phyloP scores from a whole-genome alignment of 2,329 filamentous ascomycete species.

The Fusarium tuaranense region DNA sequence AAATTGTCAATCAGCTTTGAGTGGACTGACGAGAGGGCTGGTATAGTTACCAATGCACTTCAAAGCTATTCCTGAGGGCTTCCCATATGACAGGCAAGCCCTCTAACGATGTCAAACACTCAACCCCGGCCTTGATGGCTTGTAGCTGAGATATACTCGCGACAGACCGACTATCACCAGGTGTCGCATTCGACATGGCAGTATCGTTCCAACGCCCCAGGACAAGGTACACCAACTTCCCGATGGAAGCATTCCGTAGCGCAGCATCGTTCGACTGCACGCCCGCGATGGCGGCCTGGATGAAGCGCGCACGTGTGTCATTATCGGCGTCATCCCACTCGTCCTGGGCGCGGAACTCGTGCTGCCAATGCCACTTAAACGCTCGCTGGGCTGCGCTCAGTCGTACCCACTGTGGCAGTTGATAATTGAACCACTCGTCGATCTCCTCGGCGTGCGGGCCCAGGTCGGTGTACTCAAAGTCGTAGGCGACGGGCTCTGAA shows the following conservation, averaged over 20 bases:
- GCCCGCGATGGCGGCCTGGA: constrained; percentile 63
- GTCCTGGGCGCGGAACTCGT: constrained; percentile 53
- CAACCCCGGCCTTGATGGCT: constrained; percentile 67
- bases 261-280: constrained; percentile 59
- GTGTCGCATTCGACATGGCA: constrained; percentile 61
- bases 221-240: constrained; percentile 70
- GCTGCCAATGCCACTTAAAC: constrained; percentile 82
- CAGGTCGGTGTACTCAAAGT: constrained; percentile 83
- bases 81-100: constrained; percentile 65
- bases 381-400: constrained; percentile 79
- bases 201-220: constrained; percentile 79
- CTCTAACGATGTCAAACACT: constrained; percentile 62
- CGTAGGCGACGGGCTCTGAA: constrained; percentile 79
- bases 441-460: constrained; percentile 86
- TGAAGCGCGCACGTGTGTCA: constrained; percentile 67
- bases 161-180: constrained; percentile 59
- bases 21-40: not conserved
- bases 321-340: constrained; percentile 76
- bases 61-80: constrained; percentile 61
- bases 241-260: constrained; percentile 65
- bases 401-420: constrained; percentile 85
- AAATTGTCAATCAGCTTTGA: constrained; percentile 43
- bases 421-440: constrained; percentile 98
- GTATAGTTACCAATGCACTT: constrained; percentile 62
- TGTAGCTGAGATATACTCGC: constrained; percentile 69